Base-by-base conservation (phyloP, 208 protist genomes). In the Crithidia expoeki region DNA sequence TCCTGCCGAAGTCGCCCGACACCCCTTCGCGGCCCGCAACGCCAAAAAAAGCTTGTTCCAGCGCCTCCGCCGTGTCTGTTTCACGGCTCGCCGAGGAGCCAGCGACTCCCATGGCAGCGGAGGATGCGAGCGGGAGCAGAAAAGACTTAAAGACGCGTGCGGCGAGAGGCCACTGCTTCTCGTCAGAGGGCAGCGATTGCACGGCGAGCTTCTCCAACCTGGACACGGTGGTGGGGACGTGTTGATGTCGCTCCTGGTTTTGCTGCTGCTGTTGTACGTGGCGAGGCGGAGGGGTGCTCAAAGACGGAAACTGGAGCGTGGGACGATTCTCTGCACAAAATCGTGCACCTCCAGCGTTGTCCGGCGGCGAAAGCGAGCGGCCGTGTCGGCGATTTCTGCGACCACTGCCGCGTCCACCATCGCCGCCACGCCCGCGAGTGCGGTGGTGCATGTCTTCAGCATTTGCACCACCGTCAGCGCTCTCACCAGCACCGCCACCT, bases 31-130 rank as follows among this genome's bases (percentile, higher is more conserved):
- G 51, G 4, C 72, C 85, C 12, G 82, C 84, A 1, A 80, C 77
- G 10, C 81, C 85, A 68, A 91, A 91, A 34, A 88, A 89, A 1
- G 79, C 87, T 7, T 76, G 66, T 21, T 89, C 83, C 50, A 90
- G 52, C 47, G 68, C 53, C 34, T 72, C 70, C 2, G 67, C 71
- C 2, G 67, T 69, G 36, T 61, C 72, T 46, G 80, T 74, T 16
- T 81, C 74, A 6, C 42, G 38, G n/a, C 55, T 61, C n/a, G 34
- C 32, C 5, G 61, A 51, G n/a, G 60, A 53, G 17, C n/a, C 17
- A 17, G 64, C 16, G 27, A 28, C 62, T 0, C 63, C 46, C 42
- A 66, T 28, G 21, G 63, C 55, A 2, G 36, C 27, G 2, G 68
- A 19, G 17, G 63, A 53, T 44, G 66, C 73, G 21, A 84, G 68